Conservation (phyloP, 202 grass and related monocot genomes). For the Zoysia matrella region DNA sequence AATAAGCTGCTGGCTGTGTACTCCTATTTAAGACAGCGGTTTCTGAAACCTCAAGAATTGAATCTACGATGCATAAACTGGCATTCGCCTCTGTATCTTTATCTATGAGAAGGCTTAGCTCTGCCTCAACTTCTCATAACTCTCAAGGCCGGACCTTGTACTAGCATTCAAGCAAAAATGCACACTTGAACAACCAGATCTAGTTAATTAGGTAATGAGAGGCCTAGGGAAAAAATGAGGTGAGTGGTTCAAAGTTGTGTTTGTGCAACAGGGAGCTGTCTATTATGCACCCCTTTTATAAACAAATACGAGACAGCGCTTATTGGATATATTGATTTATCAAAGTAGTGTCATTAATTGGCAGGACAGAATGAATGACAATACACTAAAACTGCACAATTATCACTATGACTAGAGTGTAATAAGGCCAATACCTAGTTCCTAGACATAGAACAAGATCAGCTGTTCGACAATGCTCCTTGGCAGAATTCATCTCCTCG, state of each 20-base stretch:
- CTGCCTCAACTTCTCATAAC: background rate
- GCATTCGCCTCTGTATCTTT: background rate
- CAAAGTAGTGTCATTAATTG: slow-evolving; percentile 5
- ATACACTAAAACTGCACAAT: slow-evolving; percentile 13
- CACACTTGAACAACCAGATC: too few relatives aligned
- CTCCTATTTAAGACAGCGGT: background rate
- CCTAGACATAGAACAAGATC: slow-evolving; percentile 94
- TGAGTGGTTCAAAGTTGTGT: too few relatives aligned
- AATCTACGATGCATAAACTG: background rate
- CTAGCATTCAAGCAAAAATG: background rate
- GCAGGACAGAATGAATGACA: background rate
- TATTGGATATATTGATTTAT: background rate
- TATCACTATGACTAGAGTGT: slow-evolving; percentile 11
- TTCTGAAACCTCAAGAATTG: too few relatives aligned
- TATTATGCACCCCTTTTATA: slow-evolving; percentile 8
- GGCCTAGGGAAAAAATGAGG: too few relatives aligned
- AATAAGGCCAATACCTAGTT: slow-evolving; percentile 70
- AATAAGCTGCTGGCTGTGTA: background rate
- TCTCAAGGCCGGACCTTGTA: background rate
- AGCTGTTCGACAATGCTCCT: slow-evolving; percentile 81
- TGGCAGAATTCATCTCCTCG: slow-evolving; percentile 83
- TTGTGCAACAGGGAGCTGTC: background rate
- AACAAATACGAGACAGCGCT: background rate
- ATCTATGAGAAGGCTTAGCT: background rate
- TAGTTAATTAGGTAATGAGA: too few relatives aligned